Evolutionary conservation across 441 rosid genomes (phyloP).

Genomic region (Metrosideros polymorpha): DNA sequence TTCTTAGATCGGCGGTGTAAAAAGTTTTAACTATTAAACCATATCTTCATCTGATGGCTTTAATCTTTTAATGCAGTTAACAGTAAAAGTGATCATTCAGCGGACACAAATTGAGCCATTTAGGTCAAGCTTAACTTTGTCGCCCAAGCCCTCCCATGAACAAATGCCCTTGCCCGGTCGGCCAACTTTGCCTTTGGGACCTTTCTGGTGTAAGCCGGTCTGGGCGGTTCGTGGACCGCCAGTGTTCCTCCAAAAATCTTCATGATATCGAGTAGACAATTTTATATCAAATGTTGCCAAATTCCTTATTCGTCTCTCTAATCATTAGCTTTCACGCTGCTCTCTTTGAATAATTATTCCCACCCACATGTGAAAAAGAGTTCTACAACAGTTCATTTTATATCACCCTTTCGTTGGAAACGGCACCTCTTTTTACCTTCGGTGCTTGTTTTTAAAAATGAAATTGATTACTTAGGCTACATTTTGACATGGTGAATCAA

Average conservation of each 20-base stretch:
- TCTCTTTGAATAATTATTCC: not conserved
- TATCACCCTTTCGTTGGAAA: not conserved
- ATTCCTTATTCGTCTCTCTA: not conserved
- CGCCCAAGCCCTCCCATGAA: not conserved
- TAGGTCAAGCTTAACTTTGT: not conserved
- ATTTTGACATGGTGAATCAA: not conserved
- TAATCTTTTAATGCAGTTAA: not conserved
- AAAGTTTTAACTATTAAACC: not conserved
- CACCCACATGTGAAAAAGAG: not conserved
- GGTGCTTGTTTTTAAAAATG: not conserved
- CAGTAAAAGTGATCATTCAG: not conserved
- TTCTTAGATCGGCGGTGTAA: not conserved
- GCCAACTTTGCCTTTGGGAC: not conserved
- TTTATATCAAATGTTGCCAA: not conserved
- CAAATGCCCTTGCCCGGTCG: not conserved
- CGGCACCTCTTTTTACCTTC: not conserved
- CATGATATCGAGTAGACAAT: not conserved
- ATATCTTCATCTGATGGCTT: not conserved
- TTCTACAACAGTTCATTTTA: not conserved
- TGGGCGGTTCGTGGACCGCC: not conserved
- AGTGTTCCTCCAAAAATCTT: not conserved
- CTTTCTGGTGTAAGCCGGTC: not conserved
- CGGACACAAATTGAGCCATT: not conserved
- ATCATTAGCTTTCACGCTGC: not conserved
- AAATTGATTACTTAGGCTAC: not conserved